A percentile compares a stretch with the other conserved stretches of the same genome.
phyloP scores from a whole-genome alignment of 306 rosid species.

The Comarum palustre region DNA sequence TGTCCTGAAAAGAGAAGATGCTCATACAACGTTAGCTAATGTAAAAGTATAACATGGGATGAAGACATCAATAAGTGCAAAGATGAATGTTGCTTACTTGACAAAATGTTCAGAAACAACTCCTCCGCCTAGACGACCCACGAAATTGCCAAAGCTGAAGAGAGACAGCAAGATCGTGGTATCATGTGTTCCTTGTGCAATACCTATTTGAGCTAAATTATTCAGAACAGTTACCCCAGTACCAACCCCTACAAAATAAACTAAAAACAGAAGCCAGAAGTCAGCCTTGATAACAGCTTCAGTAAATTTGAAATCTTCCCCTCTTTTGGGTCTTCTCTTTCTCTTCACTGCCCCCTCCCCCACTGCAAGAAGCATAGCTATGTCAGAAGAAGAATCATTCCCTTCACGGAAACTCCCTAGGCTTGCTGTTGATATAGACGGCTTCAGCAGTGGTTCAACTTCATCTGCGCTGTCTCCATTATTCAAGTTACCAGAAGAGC shows the following conservation, averaged over 20 bases:
- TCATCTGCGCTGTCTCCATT: conserved; percentile 32
- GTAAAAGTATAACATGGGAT: background rate
- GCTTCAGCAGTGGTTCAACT: conserved; percentile 37
- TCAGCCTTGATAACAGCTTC: conserved; percentile 81
- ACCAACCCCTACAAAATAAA: conserved; percentile 78
- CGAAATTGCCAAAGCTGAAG: conserved; percentile 75
- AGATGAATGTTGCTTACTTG: conserved; percentile 44
- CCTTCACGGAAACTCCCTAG: conserved; percentile 47
- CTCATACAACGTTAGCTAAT: background rate
- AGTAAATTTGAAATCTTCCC: conserved; percentile 66
- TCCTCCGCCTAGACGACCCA: conserved; percentile 85
- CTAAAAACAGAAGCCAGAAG: conserved; percentile 73
- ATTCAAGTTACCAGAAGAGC: conserved; percentile 36
- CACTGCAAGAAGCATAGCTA: conserved; percentile 75
- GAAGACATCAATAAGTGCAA: background rate
- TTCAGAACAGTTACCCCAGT: conserved; percentile 76
- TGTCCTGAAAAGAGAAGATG: conserved; percentile 40
- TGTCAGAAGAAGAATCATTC: conserved; percentile 49
- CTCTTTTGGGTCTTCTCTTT: conserved; percentile 77
- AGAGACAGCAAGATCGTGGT: conserved; percentile 62
- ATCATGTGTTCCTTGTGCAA: conserved; percentile 66
- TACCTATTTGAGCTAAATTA: conserved; percentile 75
- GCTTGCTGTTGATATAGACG: conserved; percentile 36
- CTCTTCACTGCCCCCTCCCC: conserved; percentile 83
- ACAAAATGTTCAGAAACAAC: conserved; percentile 79